A percentile compares a stretch with the other conserved stretches of the same genome.
phyloP scores from a whole-genome alignment of 139 green algal species.

The Pleodorina starrii region DNA sequence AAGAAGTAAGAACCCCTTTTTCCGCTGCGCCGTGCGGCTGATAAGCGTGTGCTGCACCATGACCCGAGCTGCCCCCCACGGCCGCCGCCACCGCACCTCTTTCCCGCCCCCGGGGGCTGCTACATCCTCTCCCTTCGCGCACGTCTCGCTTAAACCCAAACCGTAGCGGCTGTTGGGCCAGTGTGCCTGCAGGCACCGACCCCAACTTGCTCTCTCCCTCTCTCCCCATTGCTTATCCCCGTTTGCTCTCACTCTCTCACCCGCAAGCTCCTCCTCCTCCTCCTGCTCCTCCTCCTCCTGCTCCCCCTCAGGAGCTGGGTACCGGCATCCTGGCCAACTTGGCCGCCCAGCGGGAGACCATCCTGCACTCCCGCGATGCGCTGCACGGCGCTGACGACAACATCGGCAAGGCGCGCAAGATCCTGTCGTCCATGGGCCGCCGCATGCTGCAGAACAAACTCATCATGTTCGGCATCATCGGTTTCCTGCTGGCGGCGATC shows the following conservation, averaged over 20 bases:
- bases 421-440: constrained; percentile 88
- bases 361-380: constrained; percentile 87
- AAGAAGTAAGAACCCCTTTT: too few species aligned
- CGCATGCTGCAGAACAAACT: constrained; percentile 94
- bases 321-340: constrained; percentile 94
- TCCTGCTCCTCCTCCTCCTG: neutral
- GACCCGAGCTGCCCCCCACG: too few species aligned
- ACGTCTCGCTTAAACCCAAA: too few species aligned
- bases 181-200: too few species aligned
- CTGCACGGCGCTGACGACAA: constrained; percentile 93
- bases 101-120: too few species aligned
- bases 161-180: too few species aligned
- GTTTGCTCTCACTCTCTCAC: neutral
- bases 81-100: too few species aligned
- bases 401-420: constrained; percentile 87
- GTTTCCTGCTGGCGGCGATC: constrained; percentile 69
- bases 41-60: too few species aligned
- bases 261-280: neutral
- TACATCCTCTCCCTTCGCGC: too few species aligned
- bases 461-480: constrained; percentile 76
- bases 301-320: constrained; percentile 89
- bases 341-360: constrained; percentile 94
- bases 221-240: neutral
- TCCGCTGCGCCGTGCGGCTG: too few species aligned
- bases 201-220: too few species aligned